Evolutionary conservation across 1,139 yeast genomes (phyloP).

Genomic region (Suhomyces bribrorum): DNA sequence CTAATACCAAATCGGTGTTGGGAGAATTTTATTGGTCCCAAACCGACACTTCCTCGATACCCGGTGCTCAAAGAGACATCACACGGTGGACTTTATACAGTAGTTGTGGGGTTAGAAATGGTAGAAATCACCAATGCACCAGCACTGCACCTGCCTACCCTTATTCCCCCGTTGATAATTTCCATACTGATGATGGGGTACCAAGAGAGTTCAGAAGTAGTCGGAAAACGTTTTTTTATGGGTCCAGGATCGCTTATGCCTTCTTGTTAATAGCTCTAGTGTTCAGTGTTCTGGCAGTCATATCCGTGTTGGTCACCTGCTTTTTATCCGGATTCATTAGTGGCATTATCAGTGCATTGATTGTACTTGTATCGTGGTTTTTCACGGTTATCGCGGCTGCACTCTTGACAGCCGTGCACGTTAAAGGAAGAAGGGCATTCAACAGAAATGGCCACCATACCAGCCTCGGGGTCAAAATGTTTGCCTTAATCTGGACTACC

Average conservation of each 20-base stretch:
- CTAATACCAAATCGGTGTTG: slow-evolving; percentile 45
- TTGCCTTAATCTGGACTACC: slow-evolving; percentile 68
- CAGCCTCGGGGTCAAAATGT: slow-evolving; percentile 54
- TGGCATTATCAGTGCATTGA: slow-evolving; percentile 17
- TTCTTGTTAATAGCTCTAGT: slow-evolving; percentile 61
- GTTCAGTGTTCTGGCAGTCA: slow-evolving; percentile 52
- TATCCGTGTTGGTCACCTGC: slow-evolving; percentile 10
- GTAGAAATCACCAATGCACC: slow-evolving; percentile 49
- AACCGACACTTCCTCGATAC: slow-evolving; percentile 62
- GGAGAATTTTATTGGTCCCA: slow-evolving; percentile 68
- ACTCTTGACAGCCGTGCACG: slow-evolving; percentile 64
- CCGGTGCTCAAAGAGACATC: slow-evolving; percentile 43
- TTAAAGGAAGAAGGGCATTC: slow-evolving; percentile 61
- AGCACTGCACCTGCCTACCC: slow-evolving; percentile 58
- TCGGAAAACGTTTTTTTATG: slow-evolving; percentile 57
- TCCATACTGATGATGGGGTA: slow-evolving; percentile 41
- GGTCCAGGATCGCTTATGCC: slow-evolving; percentile 69
- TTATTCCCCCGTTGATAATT: slow-evolving; percentile 64
- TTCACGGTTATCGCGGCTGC: slow-evolving; percentile 61
- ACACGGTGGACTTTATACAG: slow-evolving; percentile 77
- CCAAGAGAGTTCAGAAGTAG: slow-evolving; percentile 50
- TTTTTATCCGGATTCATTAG: slow-evolving; percentile 22
- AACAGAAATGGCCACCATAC: slow-evolving; percentile 48
- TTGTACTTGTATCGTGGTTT: slow-evolving; percentile 45
- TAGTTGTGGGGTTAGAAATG: slow-evolving; percentile 50